A percentile compares a stretch with the other conserved stretches of the same genome.
Evolutionary conservation across 805 yeast species (phyloP).

Genomic region (Kodamaea restingae): DNA sequence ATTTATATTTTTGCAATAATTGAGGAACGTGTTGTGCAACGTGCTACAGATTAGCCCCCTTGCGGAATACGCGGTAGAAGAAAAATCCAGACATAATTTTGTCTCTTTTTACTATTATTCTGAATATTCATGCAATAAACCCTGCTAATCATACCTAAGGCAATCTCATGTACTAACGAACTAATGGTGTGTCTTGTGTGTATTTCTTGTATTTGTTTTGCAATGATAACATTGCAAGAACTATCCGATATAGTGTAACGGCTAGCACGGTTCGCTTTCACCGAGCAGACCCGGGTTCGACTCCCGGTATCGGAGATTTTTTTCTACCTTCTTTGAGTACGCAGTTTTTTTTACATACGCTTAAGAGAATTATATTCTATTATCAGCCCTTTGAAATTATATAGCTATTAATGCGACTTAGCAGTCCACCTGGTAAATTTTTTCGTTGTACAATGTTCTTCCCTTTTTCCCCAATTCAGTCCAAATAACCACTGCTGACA

Average conservation of each 20-base stretch:
- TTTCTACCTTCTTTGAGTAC: not conserved
- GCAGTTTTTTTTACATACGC: too few species aligned
- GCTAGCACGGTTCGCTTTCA: constrained; percentile 83
- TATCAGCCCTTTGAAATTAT: too few species aligned
- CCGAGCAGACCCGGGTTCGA: constrained; percentile 85
- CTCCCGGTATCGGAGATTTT: constrained; percentile 72
- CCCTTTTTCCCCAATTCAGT: constrained; percentile 9
- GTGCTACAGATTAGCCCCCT: not conserved
- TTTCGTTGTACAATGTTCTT: constrained; percentile 19
- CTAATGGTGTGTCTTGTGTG: too few species aligned
- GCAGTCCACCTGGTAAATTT: constrained; percentile 14
- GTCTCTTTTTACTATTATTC: too few species aligned
- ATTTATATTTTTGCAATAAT: constrained; percentile 3
- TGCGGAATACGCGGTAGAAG: not conserved
- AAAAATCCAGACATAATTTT: too few species aligned
- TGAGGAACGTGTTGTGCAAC: constrained; percentile 7
- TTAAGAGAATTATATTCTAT: too few species aligned
- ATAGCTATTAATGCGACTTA: too few species aligned
- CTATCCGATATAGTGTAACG: constrained; percentile 74
- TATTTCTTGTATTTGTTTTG: too few species aligned
- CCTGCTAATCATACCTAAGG: too few species aligned
- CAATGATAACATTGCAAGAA: too few species aligned
- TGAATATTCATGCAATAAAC: too few species aligned
- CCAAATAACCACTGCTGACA: constrained; percentile 60
- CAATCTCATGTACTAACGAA: too few species aligned